A percentile compares a stretch with the other conserved stretches of the same genome.
phyloP scores from a whole-genome alignment of 169 alveolate species.

The Eimeria sp. region DNA sequence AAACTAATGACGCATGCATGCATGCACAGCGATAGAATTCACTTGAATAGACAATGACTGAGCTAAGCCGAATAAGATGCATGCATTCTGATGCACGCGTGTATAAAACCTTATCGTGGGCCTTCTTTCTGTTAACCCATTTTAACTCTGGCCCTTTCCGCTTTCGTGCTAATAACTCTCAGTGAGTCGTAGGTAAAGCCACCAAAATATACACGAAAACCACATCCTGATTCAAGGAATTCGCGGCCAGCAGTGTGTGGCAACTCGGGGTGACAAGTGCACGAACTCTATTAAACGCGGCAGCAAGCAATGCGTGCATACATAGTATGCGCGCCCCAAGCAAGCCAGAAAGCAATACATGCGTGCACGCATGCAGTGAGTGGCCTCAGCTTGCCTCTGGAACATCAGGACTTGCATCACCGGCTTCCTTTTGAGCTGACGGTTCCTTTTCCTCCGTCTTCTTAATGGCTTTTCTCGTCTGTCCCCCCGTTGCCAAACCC shows the following conservation, averaged over 20 bases:
- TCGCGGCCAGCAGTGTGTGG: neutral
- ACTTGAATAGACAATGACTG: no score
- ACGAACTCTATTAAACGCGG: neutral
- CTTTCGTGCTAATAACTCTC: neutral
- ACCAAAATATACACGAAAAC: neutral
- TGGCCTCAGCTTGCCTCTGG: constrained; percentile 40
- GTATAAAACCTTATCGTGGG: neutral
- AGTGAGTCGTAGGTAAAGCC: neutral
- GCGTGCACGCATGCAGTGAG: neutral
- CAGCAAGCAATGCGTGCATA: neutral
- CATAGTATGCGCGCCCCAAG: neutral
- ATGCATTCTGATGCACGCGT: no score
- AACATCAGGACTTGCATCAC: neutral
- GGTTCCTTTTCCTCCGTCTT: constrained; percentile 17
- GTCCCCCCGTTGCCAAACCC: constrained; percentile 66
- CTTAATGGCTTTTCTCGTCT: constrained; percentile 19
- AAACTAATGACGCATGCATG: neutral
- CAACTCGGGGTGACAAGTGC: neutral
- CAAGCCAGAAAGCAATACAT: neutral
- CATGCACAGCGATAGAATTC: no score
- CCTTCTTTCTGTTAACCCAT: neutral
- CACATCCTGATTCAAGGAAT: neutral
- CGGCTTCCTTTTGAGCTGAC: neutral
- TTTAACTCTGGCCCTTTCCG: neutral
- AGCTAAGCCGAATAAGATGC: no score